Percentiles rank a stretch among this genome's conserved stretches.
These are phyloP conservation scores for Dovyalis caffra DNA, from an alignment of 345 rosid species.

Conservation along the genomic window DNA sequence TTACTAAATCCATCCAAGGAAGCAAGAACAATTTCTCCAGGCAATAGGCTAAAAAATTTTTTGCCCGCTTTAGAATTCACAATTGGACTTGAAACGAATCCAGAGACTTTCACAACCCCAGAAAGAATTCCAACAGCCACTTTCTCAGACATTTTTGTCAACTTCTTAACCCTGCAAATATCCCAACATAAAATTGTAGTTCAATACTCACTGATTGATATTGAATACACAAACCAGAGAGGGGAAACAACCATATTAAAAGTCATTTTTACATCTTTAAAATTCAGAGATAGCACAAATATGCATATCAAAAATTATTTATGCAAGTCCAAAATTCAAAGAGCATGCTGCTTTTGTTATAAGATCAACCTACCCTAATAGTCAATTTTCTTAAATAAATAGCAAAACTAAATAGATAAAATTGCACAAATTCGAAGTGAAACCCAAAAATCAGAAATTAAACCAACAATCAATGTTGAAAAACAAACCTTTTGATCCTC, in stretches of 20 bases:
- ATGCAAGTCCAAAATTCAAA: neutral
- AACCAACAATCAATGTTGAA: neutral
- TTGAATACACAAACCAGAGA: neutral
- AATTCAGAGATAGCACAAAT: neutral
- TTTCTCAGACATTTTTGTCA: conserved; percentile 84
- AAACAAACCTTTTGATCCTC: conserved; percentile 70
- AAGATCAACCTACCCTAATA: neutral
- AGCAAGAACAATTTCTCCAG: conserved; percentile 91
- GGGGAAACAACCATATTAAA: neutral
- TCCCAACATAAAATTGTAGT: neutral
- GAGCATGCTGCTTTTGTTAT: neutral
- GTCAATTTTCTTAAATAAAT: neutral
- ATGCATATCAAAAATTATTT: neutral
- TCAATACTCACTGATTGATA: neutral
- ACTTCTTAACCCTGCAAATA: conserved; percentile 66
- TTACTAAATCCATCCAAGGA: conserved; percentile 94
- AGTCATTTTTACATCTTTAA: neutral
- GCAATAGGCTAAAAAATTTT: conserved; percentile 75
- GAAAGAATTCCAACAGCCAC: conserved; percentile 73
- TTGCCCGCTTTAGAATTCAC: conserved; percentile 84
- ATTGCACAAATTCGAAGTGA: neutral
- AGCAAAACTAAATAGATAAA: neutral
- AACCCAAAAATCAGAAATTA: neutral
- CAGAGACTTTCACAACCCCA: conserved; percentile 80
- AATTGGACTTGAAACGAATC: conserved; percentile 67